Evolutionary conservation across 1,139 yeast genomes (phyloP), one percentile per base, ranked within the genome.

Genomic region (Kodamaea fungicola): DNA sequence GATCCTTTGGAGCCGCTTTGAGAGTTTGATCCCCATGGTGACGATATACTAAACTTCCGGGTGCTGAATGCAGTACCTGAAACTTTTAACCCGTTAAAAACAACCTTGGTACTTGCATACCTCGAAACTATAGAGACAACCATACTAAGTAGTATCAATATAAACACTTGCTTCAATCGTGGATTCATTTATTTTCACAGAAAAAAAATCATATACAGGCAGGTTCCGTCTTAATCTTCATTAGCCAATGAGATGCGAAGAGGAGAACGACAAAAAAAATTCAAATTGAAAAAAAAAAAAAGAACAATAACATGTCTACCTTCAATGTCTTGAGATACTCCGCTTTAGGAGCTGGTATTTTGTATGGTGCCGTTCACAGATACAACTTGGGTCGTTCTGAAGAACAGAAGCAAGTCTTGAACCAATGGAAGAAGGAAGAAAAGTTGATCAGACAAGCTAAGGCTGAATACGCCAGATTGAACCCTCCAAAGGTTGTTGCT

Each of bases 351-450:
- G 79, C 89, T 52, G 98, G 98, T 66, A 71, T 90, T 46, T 75
- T 79, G 44, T 88, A 87, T 69, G 98, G 98, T 52, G 87, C 90
- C 52, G 75, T 77, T 65, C 96, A 88, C 74, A 85, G 94, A 69
- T 71, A 76, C 57, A 67, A 76, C 40, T 75, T 89, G 55, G 80
- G 82, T 54, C 59, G 76, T 27, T 71, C 73, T 40, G 89, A 83
- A 45, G 69, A 64, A 38, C 72, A 75, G 58, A 70, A 76, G 57
- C 75, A 73, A 42, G 84, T 79, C 52, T 72, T 74, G 40, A 69
- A 66, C 35, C 80, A 78, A 46, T 86, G 73, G 65, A 74, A 78
- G 49, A 71, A 76, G 50, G 80, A 87, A 66, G 80, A 80, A 64
- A 79, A 83, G 57, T 78, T 89, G 61, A 86, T 92, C 57, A 79